These are phyloP conservation scores for Globisporangium spiculum DNA, from an alignment of 352 stramenopile genomes.

Conservation along the genomic window DNA sequence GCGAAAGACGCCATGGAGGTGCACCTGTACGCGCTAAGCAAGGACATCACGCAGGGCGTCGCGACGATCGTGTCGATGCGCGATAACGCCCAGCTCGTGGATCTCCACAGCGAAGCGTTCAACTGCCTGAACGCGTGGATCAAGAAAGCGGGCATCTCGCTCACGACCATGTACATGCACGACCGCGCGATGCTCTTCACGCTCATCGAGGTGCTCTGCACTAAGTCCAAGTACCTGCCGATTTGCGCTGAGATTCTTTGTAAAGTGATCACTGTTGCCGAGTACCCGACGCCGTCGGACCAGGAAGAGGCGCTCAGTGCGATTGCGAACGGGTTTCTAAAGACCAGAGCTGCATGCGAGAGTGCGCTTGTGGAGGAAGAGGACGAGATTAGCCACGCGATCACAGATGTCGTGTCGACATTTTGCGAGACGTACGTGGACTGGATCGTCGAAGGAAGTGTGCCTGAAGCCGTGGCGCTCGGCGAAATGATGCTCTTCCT, in stretches of 20 bases:
- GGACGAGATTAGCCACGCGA: constrained; percentile 55
- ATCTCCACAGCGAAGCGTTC: constrained; percentile 53
- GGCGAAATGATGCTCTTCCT: constrained; percentile 62
- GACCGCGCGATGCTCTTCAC: constrained; percentile 38
- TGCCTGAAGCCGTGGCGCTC: constrained; percentile 37
- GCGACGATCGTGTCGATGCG: constrained; percentile 43
- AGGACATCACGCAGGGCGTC: constrained; percentile 40
- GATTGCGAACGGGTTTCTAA: constrained; percentile 42
- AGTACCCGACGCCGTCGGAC: constrained; percentile 47
- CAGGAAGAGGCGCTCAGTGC: constrained; percentile 42
- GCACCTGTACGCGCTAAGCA: constrained; percentile 42
- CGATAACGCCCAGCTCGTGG: constrained; percentile 27
- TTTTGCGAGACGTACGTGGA: constrained; percentile 74
- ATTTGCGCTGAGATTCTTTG: constrained; percentile 51
- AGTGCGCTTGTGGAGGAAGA: constrained; percentile 45
- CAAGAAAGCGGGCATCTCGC: constrained; percentile 49
- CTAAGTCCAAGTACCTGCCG: constrained; percentile 44
- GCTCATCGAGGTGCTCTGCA: constrained; percentile 46
- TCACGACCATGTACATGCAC: constrained; percentile 43
- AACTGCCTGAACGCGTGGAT: constrained; percentile 59
- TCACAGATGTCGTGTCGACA: constrained; percentile 57
- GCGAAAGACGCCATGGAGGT: constrained; percentile 67
- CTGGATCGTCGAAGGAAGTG: constrained; percentile 55
- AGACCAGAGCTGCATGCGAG: constrained; percentile 45
- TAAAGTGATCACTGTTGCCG: constrained; percentile 54